Evolutionary conservation across 805 yeast genomes (phyloP).

Genomic region (Candida ponderosae): DNA sequence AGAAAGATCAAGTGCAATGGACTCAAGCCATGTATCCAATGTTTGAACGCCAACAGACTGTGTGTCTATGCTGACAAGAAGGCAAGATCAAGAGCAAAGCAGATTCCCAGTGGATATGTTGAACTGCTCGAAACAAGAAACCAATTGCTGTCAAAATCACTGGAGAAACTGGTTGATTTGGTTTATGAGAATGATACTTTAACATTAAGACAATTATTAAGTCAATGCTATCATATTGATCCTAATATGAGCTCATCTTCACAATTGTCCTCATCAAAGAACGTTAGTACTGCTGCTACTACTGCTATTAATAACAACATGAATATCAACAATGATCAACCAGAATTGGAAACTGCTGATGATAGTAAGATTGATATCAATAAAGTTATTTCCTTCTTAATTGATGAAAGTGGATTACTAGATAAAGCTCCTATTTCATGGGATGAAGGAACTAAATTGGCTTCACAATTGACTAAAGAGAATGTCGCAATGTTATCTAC

Average conservation of each 20-base stretch:
- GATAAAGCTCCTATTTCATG: neutral
- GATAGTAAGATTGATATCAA: neutral
- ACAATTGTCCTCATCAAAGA: too few relatives aligned
- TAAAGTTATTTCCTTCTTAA: neutral
- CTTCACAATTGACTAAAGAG: neutral
- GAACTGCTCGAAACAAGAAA: constrained; percentile 54
- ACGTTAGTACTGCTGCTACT: too few relatives aligned
- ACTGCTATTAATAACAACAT: too few relatives aligned
- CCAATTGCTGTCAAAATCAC: constrained; percentile 36
- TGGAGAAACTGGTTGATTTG: neutral
- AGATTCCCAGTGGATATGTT: constrained; percentile 52
- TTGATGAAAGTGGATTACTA: neutral
- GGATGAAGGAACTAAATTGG: constrained; percentile 1
- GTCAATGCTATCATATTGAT: neutral
- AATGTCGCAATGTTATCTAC: neutral
- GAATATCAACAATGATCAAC: too few relatives aligned
- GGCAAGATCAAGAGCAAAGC: constrained; percentile 34
- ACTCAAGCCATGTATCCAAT: constrained; percentile 39
- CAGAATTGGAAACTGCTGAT: neutral
- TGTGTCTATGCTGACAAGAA: neutral
- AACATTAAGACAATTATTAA: neutral
- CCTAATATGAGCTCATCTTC: too few relatives aligned
- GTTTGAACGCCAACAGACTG: neutral
- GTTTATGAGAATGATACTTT: neutral
- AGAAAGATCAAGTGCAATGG: constrained; percentile 63